Evolutionary conservation across 495 filamentous ascomycete genomes (phyloP).

Genomic region (Ascobolus immersus): DNA sequence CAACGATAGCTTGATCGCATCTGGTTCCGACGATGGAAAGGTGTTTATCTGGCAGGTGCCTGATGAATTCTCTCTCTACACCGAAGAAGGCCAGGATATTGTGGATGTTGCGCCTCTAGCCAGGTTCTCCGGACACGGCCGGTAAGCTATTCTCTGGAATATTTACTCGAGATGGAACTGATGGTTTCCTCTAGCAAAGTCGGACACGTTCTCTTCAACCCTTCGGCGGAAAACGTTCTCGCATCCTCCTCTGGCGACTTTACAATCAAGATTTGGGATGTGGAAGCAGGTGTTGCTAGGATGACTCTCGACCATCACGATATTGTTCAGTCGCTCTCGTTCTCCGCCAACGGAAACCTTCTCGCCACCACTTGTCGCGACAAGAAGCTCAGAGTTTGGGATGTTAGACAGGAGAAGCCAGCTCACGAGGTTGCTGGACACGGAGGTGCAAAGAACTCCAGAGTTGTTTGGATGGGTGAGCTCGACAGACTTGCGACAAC

Average conservation of each 20-base stretch:
- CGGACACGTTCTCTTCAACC: slow-evolving; percentile 93
- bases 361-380: slow-evolving; percentile 85
- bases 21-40: slow-evolving; percentile 89
- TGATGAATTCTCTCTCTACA: slow-evolving; percentile 56
- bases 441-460: slow-evolving; percentile 84
- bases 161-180: slow-evolving; percentile 4
- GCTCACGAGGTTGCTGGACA: slow-evolving; percentile 70
- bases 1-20: slow-evolving; percentile 76
- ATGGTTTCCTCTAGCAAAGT: slow-evolving; percentile 50
- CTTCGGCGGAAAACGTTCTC: slow-evolving; percentile 81
- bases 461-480: slow-evolving; percentile 56
- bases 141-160: slow-evolving; percentile 16
- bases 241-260: slow-evolving; percentile 88
- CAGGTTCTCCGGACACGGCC: slow-evolving; percentile 52
- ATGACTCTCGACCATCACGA: slow-evolving; percentile 61
- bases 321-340: slow-evolving; percentile 82
- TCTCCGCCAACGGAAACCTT: slow-evolving; percentile 76
- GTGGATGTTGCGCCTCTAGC: slow-evolving; percentile 54
- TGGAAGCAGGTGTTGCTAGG: slow-evolving; percentile 46
- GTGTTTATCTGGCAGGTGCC: slow-evolving; percentile 91
- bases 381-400: slow-evolving; percentile 95
- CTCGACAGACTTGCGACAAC: slow-evolving; percentile 74
- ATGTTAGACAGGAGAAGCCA: slow-evolving; percentile 73
- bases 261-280: slow-evolving; percentile 89
- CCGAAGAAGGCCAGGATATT: slow-evolving; percentile 55